Base-by-base conservation (phyloP, 768 basidiomycete genomes). In the Leccinum subgranulosum region DNA sequence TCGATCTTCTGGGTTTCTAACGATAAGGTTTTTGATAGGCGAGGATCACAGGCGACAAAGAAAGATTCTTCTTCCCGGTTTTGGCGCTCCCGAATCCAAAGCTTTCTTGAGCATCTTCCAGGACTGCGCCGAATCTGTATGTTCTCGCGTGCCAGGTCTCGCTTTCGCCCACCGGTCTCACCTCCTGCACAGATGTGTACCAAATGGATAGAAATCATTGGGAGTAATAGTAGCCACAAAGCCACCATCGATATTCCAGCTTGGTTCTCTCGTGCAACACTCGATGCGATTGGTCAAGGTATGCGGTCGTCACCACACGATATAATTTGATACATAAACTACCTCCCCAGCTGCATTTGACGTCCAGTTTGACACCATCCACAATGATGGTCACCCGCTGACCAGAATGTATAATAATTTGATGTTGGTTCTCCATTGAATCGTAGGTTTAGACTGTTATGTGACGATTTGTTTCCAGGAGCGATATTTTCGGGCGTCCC, bases 31-130 rank as follows among this genome's bases (percentile, higher is more conserved):
- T 45, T 55, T 43, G 10, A 46, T 49, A 72, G 71, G 77, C 4
- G 71, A 76, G 15, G 77, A 70, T 43, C 84, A 85, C 59, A 81
- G 72, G 64, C 76, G 84, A 48, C 83, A 84, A 54, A 70, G 81
- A 56, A 83, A 75, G 60, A 75, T 82, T 23, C 79, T 84, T 75
- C 73, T 81, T 51, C 83, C 82, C 3, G 84, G 80, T 4, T 84
- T 85, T 56, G 81, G 83, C 53, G 75, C 68, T 9, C 76, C 77
- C 1, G 81, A 84, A 60, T 75, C 77, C 29, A 82, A 76, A 54
- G 74, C 82, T 1, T 82, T 81, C 57, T 72, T 84, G 7, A 70
- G 75, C 25, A 70, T 83, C 49, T 84, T 84, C 69, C 74, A 69
- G 36, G 73, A 71, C 56, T 77, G 63, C 11, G 73, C 65, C 1